Evolutionary conservation across 2,329 filamentous ascomycete genomes (phyloP).

Genomic region (Plectosphaerella sp.): DNA sequence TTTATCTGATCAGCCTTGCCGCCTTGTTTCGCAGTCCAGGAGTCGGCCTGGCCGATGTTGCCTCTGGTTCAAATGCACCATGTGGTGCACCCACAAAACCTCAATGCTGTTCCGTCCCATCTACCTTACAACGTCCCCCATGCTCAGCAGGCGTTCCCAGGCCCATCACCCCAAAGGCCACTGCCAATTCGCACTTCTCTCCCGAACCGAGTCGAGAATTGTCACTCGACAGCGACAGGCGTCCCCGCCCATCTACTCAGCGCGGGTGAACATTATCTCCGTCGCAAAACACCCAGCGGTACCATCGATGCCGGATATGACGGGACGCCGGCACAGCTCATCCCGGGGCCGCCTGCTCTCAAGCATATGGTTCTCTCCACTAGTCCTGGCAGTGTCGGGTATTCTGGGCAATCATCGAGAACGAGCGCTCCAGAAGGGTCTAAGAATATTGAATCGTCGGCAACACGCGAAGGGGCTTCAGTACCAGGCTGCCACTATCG

Average conservation of each 20-base stretch:
- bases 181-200: constrained; percentile 32
- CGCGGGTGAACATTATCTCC: constrained; percentile 68
- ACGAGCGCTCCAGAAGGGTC: too few relatives aligned
- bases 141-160: too few relatives aligned
- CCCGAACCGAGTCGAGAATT: constrained; percentile 21
- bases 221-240: background rate
- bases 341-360: constrained; percentile 67
- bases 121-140: too few relatives aligned
- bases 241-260: constrained; percentile 16
- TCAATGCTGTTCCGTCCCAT: constrained; percentile 27
- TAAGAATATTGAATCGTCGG: too few relatives aligned
- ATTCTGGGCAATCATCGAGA: too few relatives aligned
- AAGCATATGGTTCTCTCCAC: constrained; percentile 72
- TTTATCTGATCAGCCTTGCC: constrained; percentile 5
- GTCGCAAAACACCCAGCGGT: constrained; percentile 91
- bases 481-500: too few relatives aligned
- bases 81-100: constrained; percentile 40
- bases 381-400: too few relatives aligned
- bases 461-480: too few relatives aligned
- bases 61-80: constrained; percentile 48
- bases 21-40: background rate
- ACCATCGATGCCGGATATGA: constrained; percentile 90
- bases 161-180: constrained; percentile 16
- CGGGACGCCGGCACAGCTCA: constrained; percentile 70
- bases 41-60: constrained; percentile 31